Conservation (phyloP, 352 stramenopile genomes). For the Pythium sukuiense region DNA sequence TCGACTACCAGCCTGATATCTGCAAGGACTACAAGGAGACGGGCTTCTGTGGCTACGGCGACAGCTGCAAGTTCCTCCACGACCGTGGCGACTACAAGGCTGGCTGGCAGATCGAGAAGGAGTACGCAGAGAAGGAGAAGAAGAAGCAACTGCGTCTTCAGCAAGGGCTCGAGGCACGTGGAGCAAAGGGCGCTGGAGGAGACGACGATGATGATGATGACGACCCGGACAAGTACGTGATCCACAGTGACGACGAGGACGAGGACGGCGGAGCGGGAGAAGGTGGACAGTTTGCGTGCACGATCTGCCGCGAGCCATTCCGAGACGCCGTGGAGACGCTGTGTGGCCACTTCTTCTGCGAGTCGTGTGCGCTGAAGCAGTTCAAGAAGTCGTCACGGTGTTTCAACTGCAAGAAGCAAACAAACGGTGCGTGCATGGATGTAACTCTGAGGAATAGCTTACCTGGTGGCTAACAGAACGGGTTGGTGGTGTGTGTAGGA, state of each 20-base stretch:
- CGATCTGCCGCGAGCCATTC: slow-evolving; percentile 94
- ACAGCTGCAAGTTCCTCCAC: slow-evolving; percentile 98
- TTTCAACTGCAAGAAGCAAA: slow-evolving; percentile 95
- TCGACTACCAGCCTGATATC: slow-evolving; percentile 98
- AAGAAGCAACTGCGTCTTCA: slow-evolving; percentile 79
- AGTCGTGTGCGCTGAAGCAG: slow-evolving; percentile 89
- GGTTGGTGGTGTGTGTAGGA: neutral
- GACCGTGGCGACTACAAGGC: slow-evolving; percentile 97
- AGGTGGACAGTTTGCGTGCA: slow-evolving; percentile 91
- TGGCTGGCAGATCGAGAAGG: slow-evolving; percentile 97
- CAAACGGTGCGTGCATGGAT: slow-evolving; percentile 58
- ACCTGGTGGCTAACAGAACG: too few species aligned
- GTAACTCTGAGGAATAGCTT: neutral
- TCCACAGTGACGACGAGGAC: slow-evolving; percentile 51
- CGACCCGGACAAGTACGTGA: slow-evolving; percentile 63
- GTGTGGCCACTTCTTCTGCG: slow-evolving; percentile 97
- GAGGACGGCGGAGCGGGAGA: slow-evolving; percentile 25
- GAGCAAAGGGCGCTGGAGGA: slow-evolving; percentile 27
- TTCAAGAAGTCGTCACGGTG: slow-evolving; percentile 86
- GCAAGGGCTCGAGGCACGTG: slow-evolving; percentile 40
- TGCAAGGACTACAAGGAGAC: slow-evolving; percentile 99
- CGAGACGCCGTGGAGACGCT: slow-evolving; percentile 93
- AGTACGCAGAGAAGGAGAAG: slow-evolving; percentile 94
- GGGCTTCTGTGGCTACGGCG: slow-evolving; percentile 98
- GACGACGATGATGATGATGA: slow-evolving; percentile 60